Evolutionary conservation across 2,329 filamentous ascomycete species (phyloP), one percentile per base, ranked within the genome.

Genomic region (Pleochaeta shiraiana): DNA sequence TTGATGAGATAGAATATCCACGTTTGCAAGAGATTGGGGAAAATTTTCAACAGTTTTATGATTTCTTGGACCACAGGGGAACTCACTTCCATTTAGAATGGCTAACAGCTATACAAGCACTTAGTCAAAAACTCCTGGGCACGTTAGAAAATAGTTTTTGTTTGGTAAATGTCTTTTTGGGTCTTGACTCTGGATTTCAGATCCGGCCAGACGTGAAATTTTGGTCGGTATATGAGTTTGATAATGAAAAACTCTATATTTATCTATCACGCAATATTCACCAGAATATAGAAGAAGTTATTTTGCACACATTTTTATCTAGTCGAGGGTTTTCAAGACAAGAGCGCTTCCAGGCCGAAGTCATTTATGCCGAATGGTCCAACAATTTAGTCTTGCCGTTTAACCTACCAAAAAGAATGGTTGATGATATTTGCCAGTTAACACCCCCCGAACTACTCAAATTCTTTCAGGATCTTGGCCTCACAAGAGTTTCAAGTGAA

Each of bases 241-340:
- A 68, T 5, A 66, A 68, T 24, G 50, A 45, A 37, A 62, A 24
- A n/a, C 28, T 66, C 5, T 45, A 73, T 77, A n/a, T 79, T 34
- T 69, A 74, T 63, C 69, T 77, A 16, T 79, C 77, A 2, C 74
- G 75, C 57, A 76, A 76, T 37, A 74, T 73, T 1, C 5, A 24
- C 30, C 72, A 74, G n/a, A 76, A 77, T 55, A 67, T 77, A 7
- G 70, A 72, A 16, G 74, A 75, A 21, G 75, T 75, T 3, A 70
- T 79, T 6, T 67, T 79, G 19, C 77, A 79, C 65, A 77, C 77
- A 1, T 79, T 75, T 67, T 68, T 78, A 3, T 77, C 77, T 1
- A 74, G 72, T 43, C 74, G 74, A 59, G 75, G 74, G n/a, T 73
- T 73, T 33, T 68, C 74, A 37, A 73, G 76, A 6, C 70, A 74